These are phyloP conservation scores for Medicago lupulina DNA, from an alignment of 306 rosid genomes.

Conservation along the genomic window DNA sequence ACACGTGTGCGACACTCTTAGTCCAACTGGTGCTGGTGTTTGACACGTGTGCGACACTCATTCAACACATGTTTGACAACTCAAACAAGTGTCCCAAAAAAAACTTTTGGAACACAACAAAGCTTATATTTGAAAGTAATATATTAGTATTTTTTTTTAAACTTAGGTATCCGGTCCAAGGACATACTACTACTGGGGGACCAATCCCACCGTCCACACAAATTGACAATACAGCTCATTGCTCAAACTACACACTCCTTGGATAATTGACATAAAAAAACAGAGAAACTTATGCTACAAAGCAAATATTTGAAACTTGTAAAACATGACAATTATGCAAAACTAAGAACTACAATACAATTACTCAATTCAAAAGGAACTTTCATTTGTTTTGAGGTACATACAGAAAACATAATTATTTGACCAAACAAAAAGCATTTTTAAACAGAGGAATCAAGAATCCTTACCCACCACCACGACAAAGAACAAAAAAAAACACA, in stretches of 20 bases:
- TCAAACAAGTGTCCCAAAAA: neutral
- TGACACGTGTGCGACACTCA: neutral
- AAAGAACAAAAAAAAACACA: neutral
- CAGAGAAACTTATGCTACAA: neutral
- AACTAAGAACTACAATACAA: neutral
- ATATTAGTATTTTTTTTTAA: too few species aligned
- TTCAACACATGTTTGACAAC: neutral
- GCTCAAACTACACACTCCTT: neutral
- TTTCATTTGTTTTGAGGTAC: neutral
- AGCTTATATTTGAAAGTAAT: neutral
- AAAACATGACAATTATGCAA: slow-evolving; percentile 22
- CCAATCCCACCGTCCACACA: too few species aligned
- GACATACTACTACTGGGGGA: too few species aligned
- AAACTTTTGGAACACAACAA: too few species aligned
- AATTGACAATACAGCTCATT: neutral
- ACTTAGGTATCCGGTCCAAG: too few species aligned
- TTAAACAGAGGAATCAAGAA: neutral
- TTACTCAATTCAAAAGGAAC: slow-evolving; percentile 21
- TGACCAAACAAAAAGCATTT: neutral
- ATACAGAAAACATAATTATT: neutral
- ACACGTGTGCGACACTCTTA: neutral
- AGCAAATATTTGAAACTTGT: neutral
- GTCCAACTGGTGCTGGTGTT: neutral
- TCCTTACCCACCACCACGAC: neutral
- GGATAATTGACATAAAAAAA: slow-evolving; percentile 4